A percentile compares a stretch with the other conserved stretches of the same genome.
Evolutionary conservation across 306 rosid species (phyloP).

Genomic region (Bauhinia variegata): DNA sequence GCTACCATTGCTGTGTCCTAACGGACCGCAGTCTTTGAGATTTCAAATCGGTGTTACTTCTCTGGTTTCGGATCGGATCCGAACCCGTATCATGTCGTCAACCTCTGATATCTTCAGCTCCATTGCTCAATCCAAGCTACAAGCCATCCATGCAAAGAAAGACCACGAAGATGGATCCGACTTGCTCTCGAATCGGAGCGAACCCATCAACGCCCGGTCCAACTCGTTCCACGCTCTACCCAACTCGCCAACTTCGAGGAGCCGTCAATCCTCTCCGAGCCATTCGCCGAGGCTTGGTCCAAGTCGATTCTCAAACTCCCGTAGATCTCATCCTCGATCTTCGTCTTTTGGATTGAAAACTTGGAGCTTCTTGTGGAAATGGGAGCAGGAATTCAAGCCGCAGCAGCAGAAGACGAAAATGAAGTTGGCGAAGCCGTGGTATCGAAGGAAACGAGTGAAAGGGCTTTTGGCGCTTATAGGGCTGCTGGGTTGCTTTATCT

Average conservation of each 20-base stretch:
- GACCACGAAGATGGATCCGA: conserved; percentile 17
- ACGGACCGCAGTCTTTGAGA: not conserved
- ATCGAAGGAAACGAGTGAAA: conserved; percentile 59
- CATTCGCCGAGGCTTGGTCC: conserved; percentile 59
- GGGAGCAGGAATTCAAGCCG: conserved; percentile 25
- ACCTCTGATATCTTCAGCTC: conserved; percentile 25
- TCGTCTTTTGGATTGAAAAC: conserved; percentile 27
- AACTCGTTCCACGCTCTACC: conserved; percentile 45
- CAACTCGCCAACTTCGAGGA: conserved; percentile 48
- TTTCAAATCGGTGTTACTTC: not conserved
- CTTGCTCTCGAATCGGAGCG: conserved; percentile 42
- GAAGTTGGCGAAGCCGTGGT: conserved; percentile 56
- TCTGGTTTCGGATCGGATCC: conserved; percentile 34
- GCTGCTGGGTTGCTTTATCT: conserved; percentile 55
- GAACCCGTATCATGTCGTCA: conserved; percentile 44
- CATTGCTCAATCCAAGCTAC: conserved; percentile 9
- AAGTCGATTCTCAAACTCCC: conserved; percentile 61
- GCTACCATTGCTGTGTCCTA: not conserved
- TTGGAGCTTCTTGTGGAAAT: conserved; percentile 30
- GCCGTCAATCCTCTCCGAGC: conserved; percentile 59
- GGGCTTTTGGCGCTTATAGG: conserved; percentile 54
- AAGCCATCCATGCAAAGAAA: not conserved
- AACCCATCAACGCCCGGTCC: conserved; percentile 39
- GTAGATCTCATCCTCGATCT: conserved; percentile 41
- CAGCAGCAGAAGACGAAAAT: conserved; percentile 37